Conservation (phyloP, 495 filamentous ascomycete genomes). For the Aspergillus wentii region DNA sequence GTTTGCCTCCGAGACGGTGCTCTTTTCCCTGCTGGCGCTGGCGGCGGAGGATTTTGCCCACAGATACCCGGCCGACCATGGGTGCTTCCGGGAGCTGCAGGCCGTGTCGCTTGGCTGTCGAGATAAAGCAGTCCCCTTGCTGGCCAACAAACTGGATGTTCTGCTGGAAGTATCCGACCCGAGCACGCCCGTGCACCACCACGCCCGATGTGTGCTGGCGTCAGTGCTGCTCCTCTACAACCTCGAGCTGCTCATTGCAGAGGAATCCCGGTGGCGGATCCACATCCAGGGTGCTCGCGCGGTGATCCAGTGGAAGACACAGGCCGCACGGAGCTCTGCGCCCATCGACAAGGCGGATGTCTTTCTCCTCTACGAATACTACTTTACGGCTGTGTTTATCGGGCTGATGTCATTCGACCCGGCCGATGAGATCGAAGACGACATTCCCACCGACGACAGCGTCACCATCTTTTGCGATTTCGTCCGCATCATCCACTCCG, state of each 20-base stretch:
- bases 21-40: no score
- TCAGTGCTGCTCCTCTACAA: conserved; percentile 19
- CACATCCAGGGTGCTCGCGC: conserved; percentile 17
- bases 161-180: neutral
- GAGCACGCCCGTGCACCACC: neutral
- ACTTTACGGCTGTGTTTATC: conserved; percentile 16
- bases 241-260: conserved; percentile 13
- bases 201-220: conserved; percentile 8
- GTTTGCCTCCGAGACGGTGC: no score
- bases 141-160: neutral
- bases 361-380: conserved; percentile 21
- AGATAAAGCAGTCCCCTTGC: neutral
- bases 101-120: neutral
- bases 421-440: conserved; percentile 1
- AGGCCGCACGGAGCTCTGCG: conserved; percentile 1
- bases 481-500: conserved; percentile 13
- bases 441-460: conserved; percentile 7
- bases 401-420: conserved; percentile 16
- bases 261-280: conserved; percentile 14
- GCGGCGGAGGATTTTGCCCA: no score
- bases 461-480: conserved; percentile 20
- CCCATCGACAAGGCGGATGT: conserved; percentile 6
- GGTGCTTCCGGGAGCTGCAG: no score
- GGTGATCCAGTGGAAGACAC: conserved; percentile 13
- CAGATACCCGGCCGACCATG: no score